phyloP scores from a whole-genome alignment of 2,329 filamentous ascomycete species.

The Tolypocladium amazonense region DNA sequence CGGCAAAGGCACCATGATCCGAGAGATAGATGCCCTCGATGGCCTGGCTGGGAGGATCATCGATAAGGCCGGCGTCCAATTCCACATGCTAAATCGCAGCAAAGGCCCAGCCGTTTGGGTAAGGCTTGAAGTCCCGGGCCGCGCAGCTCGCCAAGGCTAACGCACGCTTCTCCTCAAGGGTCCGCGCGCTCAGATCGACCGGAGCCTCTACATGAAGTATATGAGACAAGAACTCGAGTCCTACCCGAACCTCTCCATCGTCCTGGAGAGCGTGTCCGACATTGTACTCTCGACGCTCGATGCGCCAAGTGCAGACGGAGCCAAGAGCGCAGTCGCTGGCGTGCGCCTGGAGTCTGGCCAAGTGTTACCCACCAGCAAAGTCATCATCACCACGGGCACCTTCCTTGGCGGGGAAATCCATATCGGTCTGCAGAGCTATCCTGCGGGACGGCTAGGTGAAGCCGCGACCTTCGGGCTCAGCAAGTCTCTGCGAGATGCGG shows the following conservation, averaged over 20 bases:
- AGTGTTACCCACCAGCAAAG: slow-evolving; percentile 65
- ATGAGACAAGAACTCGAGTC: slow-evolving; percentile 78
- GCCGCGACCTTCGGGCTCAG: slow-evolving; percentile 86
- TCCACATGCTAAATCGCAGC: slow-evolving; percentile 73
- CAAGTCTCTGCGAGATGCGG: slow-evolving; percentile 78
- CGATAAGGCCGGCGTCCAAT: slow-evolving; percentile 92
- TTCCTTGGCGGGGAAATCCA: slow-evolving; percentile 96
- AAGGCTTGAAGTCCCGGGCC: slow-evolving; percentile 7
- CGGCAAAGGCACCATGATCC: slow-evolving; percentile 91
- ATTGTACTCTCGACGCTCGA: slow-evolving; percentile 56
- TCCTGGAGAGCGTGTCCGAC: slow-evolving; percentile 84
- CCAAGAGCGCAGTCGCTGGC: slow-evolving; percentile 67
- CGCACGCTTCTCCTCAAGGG: slow-evolving; percentile 34
- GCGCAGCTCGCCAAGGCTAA: background rate
- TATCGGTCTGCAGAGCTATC: slow-evolving; percentile 75
- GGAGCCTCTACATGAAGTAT: slow-evolving; percentile 75
- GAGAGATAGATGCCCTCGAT: slow-evolving; percentile 91
- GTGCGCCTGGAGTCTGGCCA: slow-evolving; percentile 82
- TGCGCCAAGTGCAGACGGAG: slow-evolving; percentile 21
- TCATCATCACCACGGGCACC: slow-evolving; percentile 93
- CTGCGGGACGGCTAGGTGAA: slow-evolving; percentile 87
- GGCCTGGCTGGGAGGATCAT: slow-evolving; percentile 81
- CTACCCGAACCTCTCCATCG: slow-evolving; percentile 69
- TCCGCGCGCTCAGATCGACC: slow-evolving; percentile 90
- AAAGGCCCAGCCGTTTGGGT: slow-evolving; percentile 94